Base-by-base conservation (phyloP, 75 land plant genomes). In the Ceratopteris richardii region DNA sequence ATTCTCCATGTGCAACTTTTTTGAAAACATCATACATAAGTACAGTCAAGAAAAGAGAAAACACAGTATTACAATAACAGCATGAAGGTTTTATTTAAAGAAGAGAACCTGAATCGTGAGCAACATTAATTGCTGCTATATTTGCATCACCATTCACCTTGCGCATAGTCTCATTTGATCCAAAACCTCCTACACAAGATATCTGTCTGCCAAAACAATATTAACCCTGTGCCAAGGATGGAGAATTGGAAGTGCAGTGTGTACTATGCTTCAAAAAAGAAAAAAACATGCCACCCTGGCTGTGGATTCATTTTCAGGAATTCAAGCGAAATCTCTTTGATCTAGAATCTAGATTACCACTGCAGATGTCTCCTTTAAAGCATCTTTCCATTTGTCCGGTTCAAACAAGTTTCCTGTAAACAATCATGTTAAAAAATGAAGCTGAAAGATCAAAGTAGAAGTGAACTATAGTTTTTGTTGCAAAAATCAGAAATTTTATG, bases 171-270 rank as follows among this genome's bases (percentile, higher is more conserved):
- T 85, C 80, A 37, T 89, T 89, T 54, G 98, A 85, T 21, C 98
- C 98, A 76, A 94, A 94, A 18, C 96, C 96, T 33, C 98, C 98
- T 51, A 94, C 96, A 73, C 96, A 94, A 27, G 98, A 94, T 51
- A 94, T 77, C 93, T 88, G 40, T 21, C 26, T 52, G 44, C 28
- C 46, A 64, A 20, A 28, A 23, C 16, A 31, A 19, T 51, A 9
- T 33, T 33, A 33, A 9, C n/a, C n/a, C n/a, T 33, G 37, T 33
- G 37, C 37, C 37, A 33, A n/a, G n/a, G n/a, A n/a, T n/a, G n/a
- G n/a, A n/a, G n/a, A n/a, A n/a, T n/a, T n/a, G n/a, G n/a, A n/a
- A n/a, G n/a, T n/a, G n/a, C n/a, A n/a, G n/a, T n/a, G n/a, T n/a
- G n/a, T n/a, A n/a, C n/a, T n/a, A n/a, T n/a, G n/a, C n/a, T n/a